Percentiles rank a stretch among this genome's conserved stretches.
These are phyloP conservation scores for Acrocalymma vagum DNA, from an alignment of 2,329 filamentous ascomycete species.

Conservation along the genomic window DNA sequence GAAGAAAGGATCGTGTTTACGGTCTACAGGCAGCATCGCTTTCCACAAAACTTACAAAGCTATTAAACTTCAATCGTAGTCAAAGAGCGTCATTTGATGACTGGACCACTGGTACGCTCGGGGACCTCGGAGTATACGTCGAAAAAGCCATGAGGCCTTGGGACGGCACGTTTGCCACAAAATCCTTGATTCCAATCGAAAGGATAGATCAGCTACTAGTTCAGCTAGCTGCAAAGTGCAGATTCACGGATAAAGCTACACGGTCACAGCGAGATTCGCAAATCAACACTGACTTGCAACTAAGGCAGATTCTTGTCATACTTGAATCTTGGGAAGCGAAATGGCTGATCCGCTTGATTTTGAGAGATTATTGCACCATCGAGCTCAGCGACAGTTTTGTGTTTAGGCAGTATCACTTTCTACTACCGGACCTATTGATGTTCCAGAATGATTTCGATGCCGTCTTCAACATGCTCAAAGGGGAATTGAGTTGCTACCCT, in stretches of 20 bases:
- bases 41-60: slow-evolving; percentile 72
- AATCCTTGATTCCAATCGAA: slow-evolving; percentile 66
- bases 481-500: slow-evolving; percentile 49
- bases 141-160: slow-evolving; percentile 70
- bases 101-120: slow-evolving; percentile 66
- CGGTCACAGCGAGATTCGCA: slow-evolving; percentile 27
- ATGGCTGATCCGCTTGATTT: slow-evolving; percentile 84
- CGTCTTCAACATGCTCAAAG: slow-evolving; percentile 65
- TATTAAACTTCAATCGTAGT: slow-evolving; percentile 70
- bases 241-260: slow-evolving; percentile 72
- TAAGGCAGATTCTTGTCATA: slow-evolving; percentile 53
- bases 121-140: slow-evolving; percentile 77
- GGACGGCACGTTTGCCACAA: slow-evolving; percentile 51
- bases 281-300: slow-evolving; percentile 30
- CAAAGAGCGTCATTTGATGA: slow-evolving; percentile 68
- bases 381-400: slow-evolving; percentile 66
- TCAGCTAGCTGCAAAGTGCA: slow-evolving; percentile 71
- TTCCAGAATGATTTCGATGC: slow-evolving; percentile 74
- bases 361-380: slow-evolving; percentile 79
- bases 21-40: slow-evolving; percentile 69
- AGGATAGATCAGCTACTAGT: slow-evolving; percentile 74
- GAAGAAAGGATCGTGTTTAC: slow-evolving; percentile 80
- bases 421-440: slow-evolving; percentile 73
- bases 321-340: slow-evolving; percentile 74
- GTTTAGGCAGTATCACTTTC: slow-evolving; percentile 70